Evolutionary conservation across 164 flowering plant genomes (phyloP).

Genomic region (Nymphaea thermarum): DNA sequence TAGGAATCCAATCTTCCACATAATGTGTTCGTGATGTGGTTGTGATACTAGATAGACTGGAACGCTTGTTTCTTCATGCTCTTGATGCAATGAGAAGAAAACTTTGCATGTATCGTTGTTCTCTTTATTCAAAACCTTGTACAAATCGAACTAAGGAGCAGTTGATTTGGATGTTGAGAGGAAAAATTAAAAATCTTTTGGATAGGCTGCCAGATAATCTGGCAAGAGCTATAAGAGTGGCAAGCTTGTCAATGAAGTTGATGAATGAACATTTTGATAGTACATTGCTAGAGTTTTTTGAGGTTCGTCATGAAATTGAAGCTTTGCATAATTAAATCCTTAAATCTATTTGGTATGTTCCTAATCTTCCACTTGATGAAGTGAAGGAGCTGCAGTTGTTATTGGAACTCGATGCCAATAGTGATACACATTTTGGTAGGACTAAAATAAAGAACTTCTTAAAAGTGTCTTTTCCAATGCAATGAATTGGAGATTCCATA

Average conservation of each 20-base stretch:
- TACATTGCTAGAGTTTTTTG: neutral
- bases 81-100: constrained; percentile 56
- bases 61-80: constrained; percentile 22
- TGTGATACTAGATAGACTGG: constrained; percentile 34
- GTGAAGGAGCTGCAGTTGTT: constrained; percentile 28
- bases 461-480: constrained; percentile 64
- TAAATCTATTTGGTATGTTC: constrained; percentile 41
- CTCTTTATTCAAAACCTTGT: constrained; percentile 11
- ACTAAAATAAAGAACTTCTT: constrained; percentile 31
- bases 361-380: constrained; percentile 20
- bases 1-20: constrained; percentile 15
- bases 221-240: constrained; percentile 60
- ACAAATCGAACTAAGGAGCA: constrained; percentile 19
- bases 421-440: constrained; percentile 21
- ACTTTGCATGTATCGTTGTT: constrained; percentile 22
- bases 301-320: constrained; percentile 22
- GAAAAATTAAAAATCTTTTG: constrained; percentile 10
- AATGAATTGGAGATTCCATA: constrained; percentile 54
- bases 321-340: constrained; percentile 47
- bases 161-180: constrained; percentile 30
- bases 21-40: constrained; percentile 18
- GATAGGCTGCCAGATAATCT: constrained; percentile 36
- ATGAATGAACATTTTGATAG: constrained; percentile 12
- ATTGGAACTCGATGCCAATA: constrained; percentile 34
- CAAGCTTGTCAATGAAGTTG: constrained; percentile 33